Percentiles rank a stretch among this genome's conserved stretches.
Conservation (phyloP, 441 rosid genomes). For the Raphanus hybrid region DNA sequence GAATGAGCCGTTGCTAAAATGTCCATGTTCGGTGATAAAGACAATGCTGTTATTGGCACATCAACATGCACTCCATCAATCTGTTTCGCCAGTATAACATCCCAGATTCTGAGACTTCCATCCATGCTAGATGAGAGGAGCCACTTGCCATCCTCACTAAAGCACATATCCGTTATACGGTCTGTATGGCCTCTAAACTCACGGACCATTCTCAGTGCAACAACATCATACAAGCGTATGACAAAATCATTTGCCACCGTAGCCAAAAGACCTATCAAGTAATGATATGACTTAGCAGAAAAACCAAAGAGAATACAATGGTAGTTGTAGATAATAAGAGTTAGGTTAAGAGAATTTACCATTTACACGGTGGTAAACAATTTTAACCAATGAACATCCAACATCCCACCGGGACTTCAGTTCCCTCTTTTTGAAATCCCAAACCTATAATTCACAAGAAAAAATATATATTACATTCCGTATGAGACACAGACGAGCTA, state of each 20-base stretch:
- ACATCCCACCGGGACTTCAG: slow-evolving; percentile 83
- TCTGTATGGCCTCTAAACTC: slow-evolving; percentile 96
- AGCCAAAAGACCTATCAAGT: slow-evolving; percentile 83
- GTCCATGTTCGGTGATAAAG: slow-evolving; percentile 96
- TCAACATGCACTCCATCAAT: slow-evolving; percentile 89
- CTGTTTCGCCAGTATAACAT: slow-evolving; percentile 87
- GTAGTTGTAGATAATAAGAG: not conserved
- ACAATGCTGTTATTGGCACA: slow-evolving; percentile 84
- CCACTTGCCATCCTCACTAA: slow-evolving; percentile 99
- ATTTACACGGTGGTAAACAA: slow-evolving; percentile 75
- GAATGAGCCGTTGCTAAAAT: slow-evolving; percentile 91
- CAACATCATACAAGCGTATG: slow-evolving; percentile 79
- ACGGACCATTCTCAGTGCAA: slow-evolving; percentile 85
- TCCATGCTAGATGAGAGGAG: slow-evolving; percentile 96
- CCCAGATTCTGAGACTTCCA: slow-evolving; percentile 94
- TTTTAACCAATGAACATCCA: slow-evolving; percentile 78
- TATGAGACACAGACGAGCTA: not conserved
- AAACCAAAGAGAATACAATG: slow-evolving; percentile 24
- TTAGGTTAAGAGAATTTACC: slow-evolving; percentile 48
- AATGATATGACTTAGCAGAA: slow-evolving; percentile 12
- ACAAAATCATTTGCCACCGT: slow-evolving; percentile 86
- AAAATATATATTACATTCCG: not conserved
- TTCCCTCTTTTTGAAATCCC: slow-evolving; percentile 89
- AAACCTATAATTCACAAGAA: slow-evolving; percentile 55
- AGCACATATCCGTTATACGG: slow-evolving; percentile 87